Evolutionary conservation across 2,329 filamentous ascomycete genomes (phyloP).

Genomic region (Penicillium sp.): DNA sequence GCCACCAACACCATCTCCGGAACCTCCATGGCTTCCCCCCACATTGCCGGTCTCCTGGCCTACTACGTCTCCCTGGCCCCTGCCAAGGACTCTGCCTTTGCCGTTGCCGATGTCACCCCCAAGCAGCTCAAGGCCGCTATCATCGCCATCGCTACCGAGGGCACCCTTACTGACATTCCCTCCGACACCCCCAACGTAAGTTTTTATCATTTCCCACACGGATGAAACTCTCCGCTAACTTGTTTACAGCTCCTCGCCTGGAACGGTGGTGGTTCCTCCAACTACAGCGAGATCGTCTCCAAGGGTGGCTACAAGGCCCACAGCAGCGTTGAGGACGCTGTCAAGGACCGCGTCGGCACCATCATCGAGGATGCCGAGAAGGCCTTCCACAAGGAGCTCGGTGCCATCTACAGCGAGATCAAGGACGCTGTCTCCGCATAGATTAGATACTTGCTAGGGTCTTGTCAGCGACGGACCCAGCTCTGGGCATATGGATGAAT

Average conservation of each 20-base stretch:
- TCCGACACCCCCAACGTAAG: constrained; percentile 79
- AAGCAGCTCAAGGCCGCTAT: constrained; percentile 91
- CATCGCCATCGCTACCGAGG: constrained; percentile 78
- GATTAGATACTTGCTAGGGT: constrained; percentile 37
- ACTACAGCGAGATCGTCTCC: constrained; percentile 82
- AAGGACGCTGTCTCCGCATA: constrained; percentile 46
- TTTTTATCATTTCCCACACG: constrained; percentile 11
- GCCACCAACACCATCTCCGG: constrained; percentile 99
- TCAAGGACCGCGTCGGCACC: constrained; percentile 42
- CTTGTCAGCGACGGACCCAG: constrained; percentile 23
- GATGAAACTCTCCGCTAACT: constrained; percentile 25
- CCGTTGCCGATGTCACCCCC: constrained; percentile 84
- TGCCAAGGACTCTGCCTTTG: constrained; percentile 83
- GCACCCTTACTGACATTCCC: constrained; percentile 78
- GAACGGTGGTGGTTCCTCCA: constrained; percentile 94
- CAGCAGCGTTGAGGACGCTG: constrained; percentile 21
- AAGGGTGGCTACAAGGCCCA: constrained; percentile 68
- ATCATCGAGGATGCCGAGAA: constrained; percentile 53
- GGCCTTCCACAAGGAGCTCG: constrained; percentile 48
- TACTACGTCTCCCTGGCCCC: constrained; percentile 98
- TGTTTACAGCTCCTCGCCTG: constrained; percentile 74
- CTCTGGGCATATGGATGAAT: constrained; percentile 27
- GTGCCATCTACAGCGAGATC: constrained; percentile 47
- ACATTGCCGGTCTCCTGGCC: constrained; percentile 92
- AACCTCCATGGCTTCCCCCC: constrained; percentile 98